Base-by-base conservation (phyloP, 2,329 filamentous ascomycete species). In the Pestalotiopsis sp. region DNA sequence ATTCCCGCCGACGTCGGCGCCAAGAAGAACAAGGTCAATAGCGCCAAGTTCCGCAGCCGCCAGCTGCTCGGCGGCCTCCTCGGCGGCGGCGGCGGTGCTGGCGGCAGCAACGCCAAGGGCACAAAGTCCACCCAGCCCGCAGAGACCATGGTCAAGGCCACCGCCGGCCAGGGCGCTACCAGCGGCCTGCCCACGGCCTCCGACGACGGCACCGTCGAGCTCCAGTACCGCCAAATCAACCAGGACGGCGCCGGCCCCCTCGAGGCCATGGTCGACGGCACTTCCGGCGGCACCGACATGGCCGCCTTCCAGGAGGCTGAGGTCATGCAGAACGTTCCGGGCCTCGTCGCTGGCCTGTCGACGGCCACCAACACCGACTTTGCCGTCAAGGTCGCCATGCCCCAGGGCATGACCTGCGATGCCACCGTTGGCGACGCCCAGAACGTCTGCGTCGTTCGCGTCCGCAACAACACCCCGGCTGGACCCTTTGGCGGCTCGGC, bases 181-280 rank as follows among this genome's bases (percentile, higher is more conserved):
- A 76, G 77, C 12, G 89, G 90, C 69, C 80, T 92, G 20, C 90
- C 90, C 9, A 92, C 90, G 4, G 85, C 83, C 68, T 80, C 83
- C 23, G 87, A 91, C 69, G 84, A 89, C 67, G 90, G 90, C 70
- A 84, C 84, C 36, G 82, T 92, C 77, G 85, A 83, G 68, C 86
- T 92, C 85, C 89, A 86, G 70, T 92, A 88, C 82, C 89, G 90
- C 78, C 88, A 92, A 82, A 87, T 92, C 81, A 92, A 92, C 85
- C 90, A 92, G 78, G 90, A 92, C 73, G 90, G 90, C 25, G 90
- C 90, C 0, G 90, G 90, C 1, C 89, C 89, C 1, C 80, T 92
- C 62, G 85, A 82, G 38, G 90, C 90, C 9, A 82, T 83, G 58
- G 82, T 92, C 63, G 90, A 92, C 74, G 80, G 83, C 57, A 90